These are phyloP conservation scores for Coniella vitis DNA, from an alignment of 2,329 filamentous ascomycete genomes.

Conservation along the genomic window DNA sequence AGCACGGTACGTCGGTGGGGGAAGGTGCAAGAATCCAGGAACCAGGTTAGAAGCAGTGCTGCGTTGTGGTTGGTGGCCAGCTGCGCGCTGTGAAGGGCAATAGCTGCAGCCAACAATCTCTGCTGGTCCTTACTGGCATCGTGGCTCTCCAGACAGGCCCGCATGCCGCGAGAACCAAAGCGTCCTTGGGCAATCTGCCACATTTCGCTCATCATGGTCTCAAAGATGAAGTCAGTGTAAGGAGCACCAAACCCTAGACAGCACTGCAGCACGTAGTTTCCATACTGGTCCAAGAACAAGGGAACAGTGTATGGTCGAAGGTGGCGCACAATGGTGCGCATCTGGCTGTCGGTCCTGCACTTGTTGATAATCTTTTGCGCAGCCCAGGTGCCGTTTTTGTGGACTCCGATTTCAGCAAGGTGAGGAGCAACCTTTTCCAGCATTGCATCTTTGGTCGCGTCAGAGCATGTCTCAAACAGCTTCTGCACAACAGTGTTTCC, in stretches of 20 bases:
- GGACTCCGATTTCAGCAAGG: constrained; percentile 90
- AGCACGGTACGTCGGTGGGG: constrained; percentile 84
- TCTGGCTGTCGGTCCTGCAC: constrained; percentile 76
- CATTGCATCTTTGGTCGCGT: constrained; percentile 87
- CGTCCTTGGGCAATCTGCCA: constrained; percentile 91
- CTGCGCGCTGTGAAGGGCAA: constrained; percentile 94
- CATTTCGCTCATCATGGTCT: constrained; percentile 89
- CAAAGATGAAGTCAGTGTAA: constrained; percentile 95
- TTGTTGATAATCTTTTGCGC: constrained; percentile 99
- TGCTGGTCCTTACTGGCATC: constrained; percentile 94
- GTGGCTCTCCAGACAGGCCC: constrained; percentile 93
- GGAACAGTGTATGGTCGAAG: constrained; percentile 82
- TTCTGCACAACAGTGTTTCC: constrained; percentile 99
- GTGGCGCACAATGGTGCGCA: constrained; percentile 75
- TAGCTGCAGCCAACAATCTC: constrained; percentile 85
- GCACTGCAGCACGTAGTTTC: constrained; percentile 96
- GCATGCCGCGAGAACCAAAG: constrained; percentile 92
- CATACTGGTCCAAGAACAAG: constrained; percentile 93
- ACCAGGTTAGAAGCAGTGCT: constrained; percentile 90
- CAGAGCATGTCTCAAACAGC: constrained; percentile 92
- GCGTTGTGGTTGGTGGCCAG: constrained; percentile 95
- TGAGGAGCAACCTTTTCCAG: constrained; percentile 80
- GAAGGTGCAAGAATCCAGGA: constrained; percentile 96
- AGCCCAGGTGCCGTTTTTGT: constrained; percentile 99
- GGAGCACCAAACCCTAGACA: constrained; percentile 87